A percentile compares a stretch with the other conserved stretches of the same genome.
Evolutionary conservation across 257 asterid genomes (phyloP).

Genomic region (Nyctanthes arbortristis): DNA sequence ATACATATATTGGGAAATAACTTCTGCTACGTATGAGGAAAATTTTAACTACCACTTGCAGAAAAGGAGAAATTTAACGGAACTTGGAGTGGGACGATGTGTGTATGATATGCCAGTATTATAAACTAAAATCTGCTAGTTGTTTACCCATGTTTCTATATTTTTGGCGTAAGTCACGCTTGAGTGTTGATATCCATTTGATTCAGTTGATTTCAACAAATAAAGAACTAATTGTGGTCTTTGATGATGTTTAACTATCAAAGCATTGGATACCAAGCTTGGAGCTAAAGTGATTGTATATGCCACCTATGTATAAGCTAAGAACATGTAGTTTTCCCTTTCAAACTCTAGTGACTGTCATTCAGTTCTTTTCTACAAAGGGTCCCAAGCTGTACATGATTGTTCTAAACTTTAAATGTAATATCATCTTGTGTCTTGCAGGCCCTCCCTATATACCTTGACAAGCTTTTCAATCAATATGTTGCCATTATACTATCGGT

Average conservation of each 20-base stretch:
- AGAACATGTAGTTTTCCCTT: background rate
- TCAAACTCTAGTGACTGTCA: background rate
- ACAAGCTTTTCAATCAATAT: constrained; percentile 86
- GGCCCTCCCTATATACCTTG: constrained; percentile 98
- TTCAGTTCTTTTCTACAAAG: background rate
- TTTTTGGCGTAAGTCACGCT: background rate
- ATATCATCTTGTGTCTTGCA: constrained; percentile 39
- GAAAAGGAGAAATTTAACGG: background rate
- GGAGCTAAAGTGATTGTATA: background rate
- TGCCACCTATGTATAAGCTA: background rate
- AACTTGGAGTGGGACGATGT: background rate
- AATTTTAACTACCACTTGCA: background rate
- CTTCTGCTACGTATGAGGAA: background rate
- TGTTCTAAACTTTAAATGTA: constrained; percentile 6
- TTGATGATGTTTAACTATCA: background rate
- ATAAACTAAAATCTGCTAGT: background rate
- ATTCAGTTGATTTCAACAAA: background rate
- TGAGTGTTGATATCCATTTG: background rate
- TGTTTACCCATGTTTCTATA: background rate
- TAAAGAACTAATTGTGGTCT: background rate
- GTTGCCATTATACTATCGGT: constrained; percentile 93
- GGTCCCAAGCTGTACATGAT: background rate
- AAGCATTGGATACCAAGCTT: background rate
- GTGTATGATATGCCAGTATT: background rate
- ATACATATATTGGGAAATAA: background rate